Conservation (phyloP, 1,284 basidiomycete genomes). For the Leccinum huronense region DNA sequence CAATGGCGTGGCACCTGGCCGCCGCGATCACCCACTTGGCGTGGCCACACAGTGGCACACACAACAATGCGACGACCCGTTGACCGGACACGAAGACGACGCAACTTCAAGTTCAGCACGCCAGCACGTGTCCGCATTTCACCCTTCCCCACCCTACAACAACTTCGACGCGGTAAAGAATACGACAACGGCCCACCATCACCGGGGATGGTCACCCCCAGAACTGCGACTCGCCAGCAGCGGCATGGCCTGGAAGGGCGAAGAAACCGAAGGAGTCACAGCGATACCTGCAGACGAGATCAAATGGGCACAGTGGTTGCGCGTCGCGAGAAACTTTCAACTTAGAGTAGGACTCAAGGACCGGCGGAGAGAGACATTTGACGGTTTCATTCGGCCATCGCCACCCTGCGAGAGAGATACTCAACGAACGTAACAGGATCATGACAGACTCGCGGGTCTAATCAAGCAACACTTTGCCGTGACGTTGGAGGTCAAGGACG, state of each 20-base stretch:
- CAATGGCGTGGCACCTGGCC: too few species aligned
- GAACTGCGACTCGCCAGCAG: constrained; percentile 86
- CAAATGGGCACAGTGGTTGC: constrained; percentile 87
- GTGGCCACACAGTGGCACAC: too few species aligned
- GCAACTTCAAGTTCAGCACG: too few species aligned
- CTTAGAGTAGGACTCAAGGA: constrained; percentile 81
- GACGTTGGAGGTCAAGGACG: constrained; percentile 83
- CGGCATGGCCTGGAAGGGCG: constrained; percentile 91
- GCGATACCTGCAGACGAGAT: constrained; percentile 75
- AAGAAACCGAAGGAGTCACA: constrained; percentile 61
- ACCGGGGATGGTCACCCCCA: constrained; percentile 33
- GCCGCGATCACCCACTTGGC: too few species aligned
- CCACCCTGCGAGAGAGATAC: neutral
- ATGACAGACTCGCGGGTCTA: constrained; percentile 73
- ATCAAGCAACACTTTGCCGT: constrained; percentile 86
- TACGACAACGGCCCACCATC: too few species aligned
- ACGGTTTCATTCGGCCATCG: constrained; percentile 74
- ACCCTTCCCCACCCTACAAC: too few species aligned
- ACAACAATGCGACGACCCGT: too few species aligned
- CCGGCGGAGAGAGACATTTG: constrained; percentile 81
- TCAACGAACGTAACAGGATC: constrained; percentile 54
- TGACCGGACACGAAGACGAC: too few species aligned
- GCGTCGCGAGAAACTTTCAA: constrained; percentile 91
- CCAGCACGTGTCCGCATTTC: too few species aligned
- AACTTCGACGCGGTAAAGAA: too few species aligned